Evolutionary conservation across 2,329 filamentous ascomycete species (phyloP), one percentile per base, ranked within the genome.

Genomic region (Remersonia thermophila): DNA sequence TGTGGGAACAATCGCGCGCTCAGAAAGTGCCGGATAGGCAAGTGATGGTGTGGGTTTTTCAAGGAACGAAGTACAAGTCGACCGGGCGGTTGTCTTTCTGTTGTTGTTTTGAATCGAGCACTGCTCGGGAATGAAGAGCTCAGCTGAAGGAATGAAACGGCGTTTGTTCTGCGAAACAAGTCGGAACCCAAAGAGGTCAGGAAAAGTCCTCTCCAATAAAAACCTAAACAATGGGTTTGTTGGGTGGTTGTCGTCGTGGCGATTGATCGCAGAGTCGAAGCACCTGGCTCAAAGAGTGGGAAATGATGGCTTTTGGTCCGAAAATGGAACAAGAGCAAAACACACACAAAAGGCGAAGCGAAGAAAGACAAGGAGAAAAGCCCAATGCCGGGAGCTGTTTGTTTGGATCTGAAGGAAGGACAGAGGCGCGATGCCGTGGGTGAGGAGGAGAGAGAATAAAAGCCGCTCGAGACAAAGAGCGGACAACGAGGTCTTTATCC

Each of bases 371-470:
- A 29, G 10, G 20, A 9, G 5, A 23, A 23, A 9, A 5, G 5
- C 20, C 5, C 5, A 9, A 6, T 23, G 20, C 20, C 20, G 20
- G 20, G 20, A 23, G 20, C 20, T 23, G 20, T 23, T 23, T 23
- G n/a, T n/a, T n/a, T n/a, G n/a, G 38, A 36, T 36, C 34, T 43
- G 34, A 45, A 45, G 38, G 41, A 47, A 42, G 33, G 43, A 40
- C 40, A 33, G 43, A 46, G 43, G 43, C 43, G 41, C 27, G 43
- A 44, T 38, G 43, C 43, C 43, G 43, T 46, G 43, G 27, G 38
- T 33, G 40, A 41, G 28, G 27, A 38, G 37, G 35, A 35, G 20
- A 31, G n/a, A 39, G 37, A 42, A 42, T 39, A 41, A 43, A 40
- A 33, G 36, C 35, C 14, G 7, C 7, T 13, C 33, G 29, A 10